These are phyloP conservation scores for Mesembryanthemum crystallinum DNA, from an alignment of 148 eudicot genomes.

Conservation along the genomic window DNA sequence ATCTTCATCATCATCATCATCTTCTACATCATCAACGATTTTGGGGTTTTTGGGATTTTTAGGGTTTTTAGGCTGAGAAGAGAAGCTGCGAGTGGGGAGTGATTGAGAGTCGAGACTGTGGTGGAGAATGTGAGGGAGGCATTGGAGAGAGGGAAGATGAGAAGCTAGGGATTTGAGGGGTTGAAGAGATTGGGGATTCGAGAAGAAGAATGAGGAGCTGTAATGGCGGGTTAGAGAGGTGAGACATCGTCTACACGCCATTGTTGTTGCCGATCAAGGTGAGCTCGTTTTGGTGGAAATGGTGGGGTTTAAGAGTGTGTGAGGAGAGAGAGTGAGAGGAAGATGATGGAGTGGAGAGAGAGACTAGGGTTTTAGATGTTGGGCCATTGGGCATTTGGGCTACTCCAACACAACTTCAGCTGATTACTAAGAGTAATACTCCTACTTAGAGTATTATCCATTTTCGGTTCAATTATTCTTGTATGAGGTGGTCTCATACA, in stretches of 20 bases:
- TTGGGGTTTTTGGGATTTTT: slow-evolving; percentile 5
- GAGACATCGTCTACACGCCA: slow-evolving; percentile 41
- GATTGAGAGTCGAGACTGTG: slow-evolving; percentile 18
- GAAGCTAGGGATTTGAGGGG: slow-evolving; percentile 28
- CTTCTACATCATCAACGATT: background rate
- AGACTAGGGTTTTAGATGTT: slow-evolving; percentile 7
- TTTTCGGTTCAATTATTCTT: no score
- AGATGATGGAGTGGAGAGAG: background rate
- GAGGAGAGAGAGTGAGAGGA: background rate
- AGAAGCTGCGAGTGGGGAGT: slow-evolving; percentile 16
- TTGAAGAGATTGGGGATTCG: slow-evolving; percentile 22
- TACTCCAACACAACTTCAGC: background rate
- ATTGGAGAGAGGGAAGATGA: slow-evolving; percentile 12
- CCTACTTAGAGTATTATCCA: no score
- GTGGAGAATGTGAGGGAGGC: slow-evolving; percentile 8
- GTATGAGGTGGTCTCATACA: no score
- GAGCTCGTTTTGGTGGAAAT: background rate
- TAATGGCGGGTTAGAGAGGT: slow-evolving; percentile 31
- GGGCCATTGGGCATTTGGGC: background rate
- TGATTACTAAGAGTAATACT: no score
- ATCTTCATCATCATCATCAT: slow-evolving; percentile 20
- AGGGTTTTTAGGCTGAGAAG: slow-evolving; percentile 24
- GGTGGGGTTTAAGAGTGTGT: background rate
- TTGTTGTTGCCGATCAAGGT: slow-evolving; percentile 17
- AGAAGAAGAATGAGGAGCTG: slow-evolving; percentile 13